Conservation (phyloP, 2,329 filamentous ascomycete species). For the Diaporthe longicolla region DNA sequence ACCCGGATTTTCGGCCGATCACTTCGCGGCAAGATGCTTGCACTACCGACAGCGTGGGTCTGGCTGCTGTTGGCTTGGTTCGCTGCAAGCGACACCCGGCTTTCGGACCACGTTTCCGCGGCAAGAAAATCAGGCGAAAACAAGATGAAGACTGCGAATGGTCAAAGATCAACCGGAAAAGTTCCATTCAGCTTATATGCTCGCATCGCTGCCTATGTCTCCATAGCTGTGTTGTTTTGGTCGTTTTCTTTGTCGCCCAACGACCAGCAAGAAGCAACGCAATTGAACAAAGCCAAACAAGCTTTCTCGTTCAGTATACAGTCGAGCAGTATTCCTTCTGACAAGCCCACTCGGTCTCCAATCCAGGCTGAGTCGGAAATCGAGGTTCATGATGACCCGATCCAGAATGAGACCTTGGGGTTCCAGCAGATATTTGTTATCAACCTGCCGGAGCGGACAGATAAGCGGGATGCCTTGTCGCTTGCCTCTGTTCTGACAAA, state of each 20-base stretch:
- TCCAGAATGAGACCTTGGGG: conserved; percentile 43
- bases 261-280: background rate
- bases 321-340: background rate
- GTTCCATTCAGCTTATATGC: background rate
- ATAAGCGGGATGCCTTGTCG: conserved; percentile 64
- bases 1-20: background rate
- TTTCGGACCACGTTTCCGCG: background rate
- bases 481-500: conserved; percentile 58
- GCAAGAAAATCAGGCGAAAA: background rate
- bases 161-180: background rate
- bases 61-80: conserved; percentile 34
- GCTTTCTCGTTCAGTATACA: background rate
- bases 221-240: conserved; percentile 24
- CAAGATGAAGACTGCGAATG: background rate
- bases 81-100: conserved; percentile 20
- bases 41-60: conserved; percentile 23
- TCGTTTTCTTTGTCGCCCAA: background rate
- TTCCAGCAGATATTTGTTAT: conserved; percentile 63
- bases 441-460: conserved; percentile 60
- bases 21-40: conserved; percentile 13
- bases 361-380: background rate
- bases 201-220: conserved; percentile 29
- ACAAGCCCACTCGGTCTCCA: background rate
- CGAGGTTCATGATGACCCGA: background rate
- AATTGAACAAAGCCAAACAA: background rate